Conservation (phyloP, 139 green algal species). For the Ettlia oleoabundans region DNA sequence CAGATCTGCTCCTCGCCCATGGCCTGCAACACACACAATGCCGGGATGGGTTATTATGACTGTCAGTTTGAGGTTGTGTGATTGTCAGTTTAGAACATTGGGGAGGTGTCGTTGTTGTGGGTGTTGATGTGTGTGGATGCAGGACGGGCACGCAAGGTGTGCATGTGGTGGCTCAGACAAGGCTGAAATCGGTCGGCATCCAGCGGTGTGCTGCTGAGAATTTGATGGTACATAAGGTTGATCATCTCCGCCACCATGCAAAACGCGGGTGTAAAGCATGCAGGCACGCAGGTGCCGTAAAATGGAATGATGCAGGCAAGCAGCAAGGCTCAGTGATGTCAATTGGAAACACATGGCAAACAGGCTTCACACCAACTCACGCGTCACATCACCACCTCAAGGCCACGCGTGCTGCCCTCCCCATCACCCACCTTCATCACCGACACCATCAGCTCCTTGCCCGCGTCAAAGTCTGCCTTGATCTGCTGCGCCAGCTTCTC, state of each 20-base stretch:
- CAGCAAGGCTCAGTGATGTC: too few species aligned
- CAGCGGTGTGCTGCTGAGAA: constrained; percentile 40
- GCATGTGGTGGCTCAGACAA: constrained; percentile 39
- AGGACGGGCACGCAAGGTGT: neutral
- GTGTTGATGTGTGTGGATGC: too few species aligned
- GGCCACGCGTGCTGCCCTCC: too few species aligned
- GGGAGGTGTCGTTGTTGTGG: too few species aligned
- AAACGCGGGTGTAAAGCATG: neutral
- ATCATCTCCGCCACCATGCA: constrained; percentile 35
- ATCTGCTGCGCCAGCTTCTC: constrained; percentile 89
- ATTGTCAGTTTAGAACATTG: too few species aligned
- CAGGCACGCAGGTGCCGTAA: neutral
- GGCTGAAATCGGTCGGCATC: constrained; percentile 46
- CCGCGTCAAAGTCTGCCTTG: constrained; percentile 80
- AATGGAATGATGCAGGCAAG: too few species aligned
- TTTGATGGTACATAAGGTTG: constrained; percentile 61
- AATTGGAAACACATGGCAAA: too few species aligned
- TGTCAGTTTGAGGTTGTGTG: neutral
- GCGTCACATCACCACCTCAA: too few species aligned
- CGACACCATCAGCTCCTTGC: constrained; percentile 93
- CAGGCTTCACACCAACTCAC: too few species aligned
- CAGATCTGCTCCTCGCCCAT: constrained; percentile 95
- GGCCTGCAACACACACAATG: constrained; percentile 60
- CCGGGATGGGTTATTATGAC: neutral
- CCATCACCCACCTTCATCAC: constrained; percentile 93